Percentiles rank a stretch among this genome's conserved stretches.
Evolutionary conservation across 2,329 filamentous ascomycete species (phyloP).

Genomic region (Aotearoamyces nothofagi): DNA sequence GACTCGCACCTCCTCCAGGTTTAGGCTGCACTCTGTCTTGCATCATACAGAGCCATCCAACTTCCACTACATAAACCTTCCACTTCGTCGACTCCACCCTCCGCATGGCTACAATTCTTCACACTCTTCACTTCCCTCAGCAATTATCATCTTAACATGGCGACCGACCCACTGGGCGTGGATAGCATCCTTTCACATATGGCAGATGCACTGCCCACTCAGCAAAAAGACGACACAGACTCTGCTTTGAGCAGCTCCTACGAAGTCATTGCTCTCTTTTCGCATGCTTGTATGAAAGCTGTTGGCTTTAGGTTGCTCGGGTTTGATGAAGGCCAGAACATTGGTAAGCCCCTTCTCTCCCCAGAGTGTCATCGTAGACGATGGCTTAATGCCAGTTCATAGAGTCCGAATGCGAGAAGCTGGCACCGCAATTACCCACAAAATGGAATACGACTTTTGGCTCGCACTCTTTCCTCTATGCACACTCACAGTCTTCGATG

Average conservation of each 20-base stretch:
- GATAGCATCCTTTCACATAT: constrained; percentile 36
- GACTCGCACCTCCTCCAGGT: no score
- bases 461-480: constrained; percentile 72
- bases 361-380: no score
- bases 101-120: no score
- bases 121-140: no score
- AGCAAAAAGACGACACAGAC: constrained; percentile 33
- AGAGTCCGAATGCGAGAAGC: constrained; percentile 40
- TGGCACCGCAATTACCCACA: constrained; percentile 49
- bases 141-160: constrained; percentile 12
- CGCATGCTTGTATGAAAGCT: constrained; percentile 69
- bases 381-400: constrained; percentile 10
- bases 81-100: no score
- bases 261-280: constrained; percentile 71
- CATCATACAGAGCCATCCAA: no score
- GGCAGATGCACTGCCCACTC: constrained; percentile 43
- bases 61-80: no score
- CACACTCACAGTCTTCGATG: constrained; percentile 73
- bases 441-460: constrained; percentile 67
- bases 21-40: no score
- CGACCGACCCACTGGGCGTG: constrained; percentile 24
- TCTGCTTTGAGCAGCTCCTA: constrained; percentile 55
- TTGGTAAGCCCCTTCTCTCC: constrained; percentile 33
- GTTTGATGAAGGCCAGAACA: constrained; percentile 66
- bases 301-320: constrained; percentile 71